Percentiles rank a stretch among this genome's conserved stretches.
These are phyloP conservation scores for Cyclotella choctawhatcheeana DNA, from an alignment of 108 stramenopile species.

Conservation along the genomic window DNA sequence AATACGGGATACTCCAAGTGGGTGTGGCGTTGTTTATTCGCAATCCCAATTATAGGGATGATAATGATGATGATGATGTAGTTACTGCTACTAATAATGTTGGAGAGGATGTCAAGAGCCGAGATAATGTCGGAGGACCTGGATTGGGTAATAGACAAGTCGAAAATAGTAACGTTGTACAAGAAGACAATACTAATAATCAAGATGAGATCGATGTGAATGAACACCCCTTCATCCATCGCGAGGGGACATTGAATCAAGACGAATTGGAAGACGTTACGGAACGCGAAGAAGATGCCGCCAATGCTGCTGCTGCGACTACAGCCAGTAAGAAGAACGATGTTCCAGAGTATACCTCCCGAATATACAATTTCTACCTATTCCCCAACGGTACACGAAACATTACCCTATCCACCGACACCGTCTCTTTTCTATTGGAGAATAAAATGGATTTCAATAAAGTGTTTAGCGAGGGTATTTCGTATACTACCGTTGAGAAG, in stretches of 20 bases:
- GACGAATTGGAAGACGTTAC: constrained; percentile 50
- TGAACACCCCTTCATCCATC: constrained; percentile 51
- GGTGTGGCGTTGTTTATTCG: constrained; percentile 79
- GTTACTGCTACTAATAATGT: background rate
- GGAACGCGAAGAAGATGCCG: constrained; percentile 34
- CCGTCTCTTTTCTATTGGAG: constrained; percentile 65
- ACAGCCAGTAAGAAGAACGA: background rate
- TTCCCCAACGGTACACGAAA: constrained; percentile 65
- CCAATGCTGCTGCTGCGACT: too few species aligned
- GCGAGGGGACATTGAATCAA: constrained; percentile 46
- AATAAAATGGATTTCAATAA: constrained; percentile 76
- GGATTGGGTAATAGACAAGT: too few species aligned
- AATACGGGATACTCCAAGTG: constrained; percentile 78
- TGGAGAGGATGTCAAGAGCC: background rate
- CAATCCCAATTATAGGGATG: constrained; percentile 31
- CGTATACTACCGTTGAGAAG: constrained; percentile 50
- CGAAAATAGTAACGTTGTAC: too few species aligned
- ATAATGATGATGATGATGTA: background rate
- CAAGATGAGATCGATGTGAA: constrained; percentile 14
- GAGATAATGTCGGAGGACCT: background rate
- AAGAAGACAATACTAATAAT: background rate
- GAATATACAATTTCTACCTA: constrained; percentile 81
- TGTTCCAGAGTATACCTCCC: constrained; percentile 39
- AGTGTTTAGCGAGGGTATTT: constrained; percentile 68
- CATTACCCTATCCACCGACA: constrained; percentile 68